Base-by-base conservation (phyloP, 2,329 filamentous ascomycete species). In the Botrytis galanthina region DNA sequence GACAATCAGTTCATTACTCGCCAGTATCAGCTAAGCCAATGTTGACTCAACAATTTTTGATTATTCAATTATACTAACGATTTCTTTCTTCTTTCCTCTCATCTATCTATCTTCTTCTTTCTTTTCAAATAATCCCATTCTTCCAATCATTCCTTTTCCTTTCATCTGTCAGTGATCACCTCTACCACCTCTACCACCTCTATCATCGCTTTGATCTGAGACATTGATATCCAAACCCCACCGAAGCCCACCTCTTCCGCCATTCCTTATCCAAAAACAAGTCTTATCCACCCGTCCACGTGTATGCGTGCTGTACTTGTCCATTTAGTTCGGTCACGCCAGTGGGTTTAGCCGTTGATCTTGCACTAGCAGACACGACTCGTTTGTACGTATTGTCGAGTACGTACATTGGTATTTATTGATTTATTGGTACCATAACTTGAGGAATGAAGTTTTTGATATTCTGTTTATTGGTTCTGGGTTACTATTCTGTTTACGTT, bases 261-360 rank as follows among this genome's bases (percentile, higher is more conserved):
- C 51, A 57, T 32, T 46, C n/a, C 61, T 64, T 64, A 46, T 64
- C 61, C 39, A 29, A 42, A 42, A 42, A 63, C 59, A 61, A 62
- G 60, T 44, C 61, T 63, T 63, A 63, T 63, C 61, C 37, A 63
- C 61, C 61, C 18, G 61, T 64, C 61, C 61, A 64, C 61, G 61
- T 64, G 61, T 64, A 64, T 32, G 61, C 61, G 39, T 63, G 61
- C 18, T 63, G 61, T 42, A 39, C 59, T 61, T 60, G 22, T 59
- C 57, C 29, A 60, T 32, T 39, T 61, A 61, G 51, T 18, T n/a
- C 60, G 42, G 60, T 62, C 60, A 42, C 60, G 60, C 60, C 60
- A 62, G 60, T 62, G 37, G 22, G 22, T n/a, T 62, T n/a, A 46
- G 22, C 61, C 37, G 61, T 44, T 32, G 61, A 64, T 63, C 61